phyloP scores from a whole-genome alignment of 495 filamentous ascomycete species.

The Aspergillus nanangensis region DNA sequence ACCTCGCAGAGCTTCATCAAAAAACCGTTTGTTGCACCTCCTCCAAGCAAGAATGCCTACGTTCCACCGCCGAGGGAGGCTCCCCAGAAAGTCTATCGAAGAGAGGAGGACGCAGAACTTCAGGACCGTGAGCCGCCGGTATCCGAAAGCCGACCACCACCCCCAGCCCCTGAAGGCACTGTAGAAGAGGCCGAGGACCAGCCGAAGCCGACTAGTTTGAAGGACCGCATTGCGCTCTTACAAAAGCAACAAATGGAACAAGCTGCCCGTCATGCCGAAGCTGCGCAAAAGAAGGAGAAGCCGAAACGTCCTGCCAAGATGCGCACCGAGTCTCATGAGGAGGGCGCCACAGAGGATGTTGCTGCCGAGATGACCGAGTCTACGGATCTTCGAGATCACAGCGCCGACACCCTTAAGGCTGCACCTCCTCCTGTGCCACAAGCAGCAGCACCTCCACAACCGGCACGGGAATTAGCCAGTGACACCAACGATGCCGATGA shows the following conservation, averaged over 20 bases:
- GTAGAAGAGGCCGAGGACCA: conserved; percentile 61
- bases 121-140: conserved; percentile 50
- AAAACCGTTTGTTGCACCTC: conserved; percentile 97
- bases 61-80: conserved; percentile 67
- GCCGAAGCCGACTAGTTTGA: conserved; percentile 86
- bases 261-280: conserved; percentile 73
- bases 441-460: conserved; percentile 37
- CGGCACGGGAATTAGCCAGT: conserved; percentile 52
- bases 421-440: conserved; percentile 41
- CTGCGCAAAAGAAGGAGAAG: conserved; percentile 82
- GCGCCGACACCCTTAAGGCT: conserved; percentile 51
- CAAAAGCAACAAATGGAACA: conserved; percentile 93
- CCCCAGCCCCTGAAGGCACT: conserved; percentile 37
- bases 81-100: conserved; percentile 70
- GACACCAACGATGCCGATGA: conserved; percentile 90
- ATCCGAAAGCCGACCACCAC: conserved; percentile 54
- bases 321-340: conserved; percentile 53
- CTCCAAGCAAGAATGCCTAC: conserved; percentile 89
- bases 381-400: conserved; percentile 51
- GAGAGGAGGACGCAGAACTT: conserved; percentile 87
- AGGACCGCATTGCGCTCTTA: conserved; percentile 87
- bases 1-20: conserved; percentile 68
- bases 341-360: conserved; percentile 27
- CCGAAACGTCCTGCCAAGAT: conserved; percentile 77
- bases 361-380: conserved; percentile 43